Evolutionary conservation across 768 basidiomycete species (phyloP).

Genomic region (Heimioporus sp.): DNA sequence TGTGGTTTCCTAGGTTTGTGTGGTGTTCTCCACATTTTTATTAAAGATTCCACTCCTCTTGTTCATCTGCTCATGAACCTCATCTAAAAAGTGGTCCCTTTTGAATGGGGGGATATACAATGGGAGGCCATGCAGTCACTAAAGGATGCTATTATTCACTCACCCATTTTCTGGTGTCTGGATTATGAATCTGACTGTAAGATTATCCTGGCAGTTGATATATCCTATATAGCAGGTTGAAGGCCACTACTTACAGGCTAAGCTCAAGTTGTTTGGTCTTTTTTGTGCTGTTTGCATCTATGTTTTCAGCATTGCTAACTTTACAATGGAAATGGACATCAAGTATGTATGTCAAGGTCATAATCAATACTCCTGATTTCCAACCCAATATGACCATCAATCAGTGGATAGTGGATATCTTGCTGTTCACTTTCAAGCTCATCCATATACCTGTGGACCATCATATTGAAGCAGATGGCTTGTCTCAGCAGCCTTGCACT

Average conservation of each 20-base stretch:
- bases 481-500: too few species aligned
- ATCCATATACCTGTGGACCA: too few species aligned
- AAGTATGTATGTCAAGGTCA: background rate
- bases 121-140: too few species aligned
- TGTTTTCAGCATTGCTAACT: background rate
- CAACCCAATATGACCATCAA: too few species aligned
- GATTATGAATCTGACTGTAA: background rate
- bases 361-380: background rate
- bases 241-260: constrained; percentile 17
- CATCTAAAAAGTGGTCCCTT: constrained; percentile 26
- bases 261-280: constrained; percentile 7
- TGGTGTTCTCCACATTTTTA: constrained; percentile 27
- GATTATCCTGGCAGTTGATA: constrained; percentile 6
- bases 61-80: constrained; percentile 23
- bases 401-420: too few species aligned
- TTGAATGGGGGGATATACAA: constrained; percentile 9
- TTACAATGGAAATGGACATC: background rate
- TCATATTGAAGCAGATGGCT: too few species aligned
- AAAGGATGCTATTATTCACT: constrained; percentile 4
- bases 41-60: constrained; percentile 23
- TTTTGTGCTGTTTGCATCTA: background rate
- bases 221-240: background rate
- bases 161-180: constrained; percentile 3
- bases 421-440: too few species aligned
- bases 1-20: constrained; percentile 29